phyloP scores from a whole-genome alignment of 352 stramenopile species.

The Aphanomyces cochlioides region DNA sequence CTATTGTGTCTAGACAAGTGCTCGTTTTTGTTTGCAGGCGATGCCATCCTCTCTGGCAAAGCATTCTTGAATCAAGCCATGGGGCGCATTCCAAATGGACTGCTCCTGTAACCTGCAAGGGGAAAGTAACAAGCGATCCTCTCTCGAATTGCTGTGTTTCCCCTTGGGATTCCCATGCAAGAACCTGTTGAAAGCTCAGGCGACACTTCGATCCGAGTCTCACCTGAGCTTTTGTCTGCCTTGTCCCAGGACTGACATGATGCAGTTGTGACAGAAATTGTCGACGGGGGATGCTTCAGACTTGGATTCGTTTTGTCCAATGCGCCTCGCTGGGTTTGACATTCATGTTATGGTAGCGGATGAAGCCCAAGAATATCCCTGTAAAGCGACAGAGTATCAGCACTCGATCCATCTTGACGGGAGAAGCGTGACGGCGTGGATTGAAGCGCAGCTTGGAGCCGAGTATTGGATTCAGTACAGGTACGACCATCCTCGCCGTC shows the following conservation, averaged over 20 bases:
- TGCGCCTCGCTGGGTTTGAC: too few relatives aligned
- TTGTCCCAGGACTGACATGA: too few relatives aligned
- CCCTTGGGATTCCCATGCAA: too few relatives aligned
- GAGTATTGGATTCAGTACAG: neutral
- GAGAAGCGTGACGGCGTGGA: neutral
- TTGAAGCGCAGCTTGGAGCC: neutral
- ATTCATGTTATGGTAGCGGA: too few relatives aligned
- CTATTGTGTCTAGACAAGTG: conserved; percentile 19
- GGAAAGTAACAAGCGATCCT: too few relatives aligned
- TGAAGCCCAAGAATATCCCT: too few relatives aligned
- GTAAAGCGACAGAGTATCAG: neutral
- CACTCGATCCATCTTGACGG: neutral
- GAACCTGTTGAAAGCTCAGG: neutral
- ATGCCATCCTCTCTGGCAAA: conserved; percentile 16
- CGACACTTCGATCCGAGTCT: too few relatives aligned
- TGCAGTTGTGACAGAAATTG: too few relatives aligned
- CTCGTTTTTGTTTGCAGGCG: conserved; percentile 24
- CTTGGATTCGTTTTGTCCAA: too few relatives aligned
- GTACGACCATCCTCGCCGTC: neutral
- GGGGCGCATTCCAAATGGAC: conserved; percentile 15
- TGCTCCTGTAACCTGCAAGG: neutral
- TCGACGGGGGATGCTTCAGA: too few relatives aligned
- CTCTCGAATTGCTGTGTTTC: too few relatives aligned
- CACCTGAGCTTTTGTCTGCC: too few relatives aligned
- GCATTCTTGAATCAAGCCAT: conserved; percentile 16